Conservation (phyloP, 805 yeast genomes). For the Blastobotrys robertii region DNA sequence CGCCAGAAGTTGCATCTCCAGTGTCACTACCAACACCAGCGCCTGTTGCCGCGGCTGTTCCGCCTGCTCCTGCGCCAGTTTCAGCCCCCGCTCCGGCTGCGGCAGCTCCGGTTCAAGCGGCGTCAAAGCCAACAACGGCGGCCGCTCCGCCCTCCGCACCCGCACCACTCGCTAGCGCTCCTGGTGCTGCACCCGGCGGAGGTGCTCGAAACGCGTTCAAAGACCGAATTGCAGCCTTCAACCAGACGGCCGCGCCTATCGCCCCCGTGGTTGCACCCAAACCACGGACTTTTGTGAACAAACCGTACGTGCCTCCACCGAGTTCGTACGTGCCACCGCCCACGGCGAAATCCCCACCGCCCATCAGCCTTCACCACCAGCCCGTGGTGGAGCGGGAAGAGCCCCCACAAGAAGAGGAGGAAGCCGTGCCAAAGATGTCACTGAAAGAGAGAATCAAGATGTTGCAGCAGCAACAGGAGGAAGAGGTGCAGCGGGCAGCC, state of each 20-base stretch:
- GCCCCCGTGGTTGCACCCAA: slow-evolving; percentile 26
- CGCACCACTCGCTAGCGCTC: background rate
- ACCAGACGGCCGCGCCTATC: slow-evolving; percentile 35
- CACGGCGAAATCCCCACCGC: slow-evolving; percentile 11
- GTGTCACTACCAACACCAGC: background rate
- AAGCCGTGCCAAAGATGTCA: slow-evolving; percentile 64
- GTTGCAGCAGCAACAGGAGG: slow-evolving; percentile 70
- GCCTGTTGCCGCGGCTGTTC: background rate
- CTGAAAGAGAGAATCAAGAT: slow-evolving; percentile 79
- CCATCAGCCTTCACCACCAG: slow-evolving; percentile 27
- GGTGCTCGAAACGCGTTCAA: slow-evolving; percentile 27
- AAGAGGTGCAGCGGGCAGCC: slow-evolving; percentile 61
- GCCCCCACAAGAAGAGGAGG: slow-evolving; percentile 27
- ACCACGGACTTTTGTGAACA: slow-evolving; percentile 42
- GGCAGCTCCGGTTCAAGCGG: background rate
- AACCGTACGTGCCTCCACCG: slow-evolving; percentile 47
- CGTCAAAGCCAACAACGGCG: background rate
- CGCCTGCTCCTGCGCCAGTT: background rate
- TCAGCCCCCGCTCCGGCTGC: background rate
- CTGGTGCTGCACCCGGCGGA: too few relatives aligned
- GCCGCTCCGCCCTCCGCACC: background rate
- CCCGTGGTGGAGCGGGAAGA: slow-evolving; percentile 12
- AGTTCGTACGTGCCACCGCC: slow-evolving; percentile 48
- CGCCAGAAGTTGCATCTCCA: background rate
- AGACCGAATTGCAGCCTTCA: slow-evolving; percentile 43